Conservation (phyloP, 1,139 yeast genomes). For the Taphrina betulina region DNA sequence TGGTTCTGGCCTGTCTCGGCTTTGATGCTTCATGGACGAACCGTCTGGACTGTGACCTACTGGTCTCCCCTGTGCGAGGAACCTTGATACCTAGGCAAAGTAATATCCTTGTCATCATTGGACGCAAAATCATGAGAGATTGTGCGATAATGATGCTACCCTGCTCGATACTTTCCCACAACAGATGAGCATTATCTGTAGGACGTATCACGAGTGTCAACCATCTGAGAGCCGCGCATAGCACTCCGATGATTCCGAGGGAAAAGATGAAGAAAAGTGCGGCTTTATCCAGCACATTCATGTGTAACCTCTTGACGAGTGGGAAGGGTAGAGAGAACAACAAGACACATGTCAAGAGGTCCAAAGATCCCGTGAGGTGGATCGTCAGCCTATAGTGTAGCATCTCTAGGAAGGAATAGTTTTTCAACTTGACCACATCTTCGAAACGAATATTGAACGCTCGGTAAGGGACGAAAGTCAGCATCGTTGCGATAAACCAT, state of each 20-base stretch:
- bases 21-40: no score
- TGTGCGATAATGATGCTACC: slow-evolving; percentile 5
- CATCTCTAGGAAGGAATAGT: background rate
- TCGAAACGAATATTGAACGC: background rate
- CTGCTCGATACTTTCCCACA: slow-evolving; percentile 9
- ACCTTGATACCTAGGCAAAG: background rate
- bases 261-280: slow-evolving; percentile 3
- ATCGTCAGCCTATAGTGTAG: background rate
- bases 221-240: background rate
- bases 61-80: no score
- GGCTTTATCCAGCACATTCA: background rate
- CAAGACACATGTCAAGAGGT: slow-evolving; percentile 3
- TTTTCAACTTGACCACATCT: background rate
- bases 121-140: slow-evolving; percentile 10
- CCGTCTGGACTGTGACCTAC: no score
- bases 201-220: background rate
- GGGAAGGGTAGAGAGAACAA: slow-evolving; percentile 1
- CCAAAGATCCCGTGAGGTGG: background rate
- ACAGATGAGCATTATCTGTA: background rate
- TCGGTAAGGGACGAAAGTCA: background rate
- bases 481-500: slow-evolving; percentile 1
- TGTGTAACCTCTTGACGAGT: background rate
- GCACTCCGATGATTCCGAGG: background rate
- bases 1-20: no score
- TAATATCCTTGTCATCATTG: background rate